Conservation (phyloP, 305 asterid species). For the Petunia hybrid region DNA sequence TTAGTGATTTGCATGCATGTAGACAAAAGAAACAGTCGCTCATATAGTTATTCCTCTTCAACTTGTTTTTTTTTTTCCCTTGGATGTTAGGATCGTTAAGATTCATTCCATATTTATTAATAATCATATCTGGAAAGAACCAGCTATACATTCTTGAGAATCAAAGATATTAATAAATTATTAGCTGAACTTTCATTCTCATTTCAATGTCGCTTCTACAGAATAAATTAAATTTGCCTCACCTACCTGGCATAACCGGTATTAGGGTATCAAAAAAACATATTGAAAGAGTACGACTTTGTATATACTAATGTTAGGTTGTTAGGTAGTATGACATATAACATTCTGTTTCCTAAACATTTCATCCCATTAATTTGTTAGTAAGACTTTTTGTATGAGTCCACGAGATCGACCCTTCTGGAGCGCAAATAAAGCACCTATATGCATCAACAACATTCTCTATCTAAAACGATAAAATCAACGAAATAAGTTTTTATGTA, state of each 20-base stretch:
- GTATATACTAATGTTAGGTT: constrained; percentile 21
- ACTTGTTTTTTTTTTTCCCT: neutral
- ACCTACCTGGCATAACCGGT: constrained; percentile 29
- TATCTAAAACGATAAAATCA: constrained; percentile 19
- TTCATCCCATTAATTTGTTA: neutral
- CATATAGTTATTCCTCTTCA: neutral
- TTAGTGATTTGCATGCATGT: constrained; percentile 46
- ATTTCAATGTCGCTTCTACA: neutral
- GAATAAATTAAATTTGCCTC: constrained; percentile 1
- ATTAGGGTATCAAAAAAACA: neutral
- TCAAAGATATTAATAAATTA: neutral
- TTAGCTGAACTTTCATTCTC: constrained; percentile 26
- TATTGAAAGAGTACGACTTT: neutral
- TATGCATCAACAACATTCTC: neutral
- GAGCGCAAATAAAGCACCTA: constrained; percentile 23
- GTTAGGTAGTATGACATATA: constrained; percentile 32
- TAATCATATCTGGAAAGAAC: constrained; percentile 16
- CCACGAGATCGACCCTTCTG: constrained; percentile 34
- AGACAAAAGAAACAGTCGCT: constrained; percentile 21
- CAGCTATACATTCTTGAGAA: constrained; percentile 20
- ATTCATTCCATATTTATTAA: constrained; percentile 22
- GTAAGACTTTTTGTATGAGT: neutral
- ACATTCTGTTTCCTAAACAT: constrained; percentile 39
- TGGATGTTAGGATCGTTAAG: constrained; percentile 24
- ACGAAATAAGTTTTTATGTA: neutral